Conservation (phyloP, 129 eudicot species). For the Lactuca sativa region DNA sequence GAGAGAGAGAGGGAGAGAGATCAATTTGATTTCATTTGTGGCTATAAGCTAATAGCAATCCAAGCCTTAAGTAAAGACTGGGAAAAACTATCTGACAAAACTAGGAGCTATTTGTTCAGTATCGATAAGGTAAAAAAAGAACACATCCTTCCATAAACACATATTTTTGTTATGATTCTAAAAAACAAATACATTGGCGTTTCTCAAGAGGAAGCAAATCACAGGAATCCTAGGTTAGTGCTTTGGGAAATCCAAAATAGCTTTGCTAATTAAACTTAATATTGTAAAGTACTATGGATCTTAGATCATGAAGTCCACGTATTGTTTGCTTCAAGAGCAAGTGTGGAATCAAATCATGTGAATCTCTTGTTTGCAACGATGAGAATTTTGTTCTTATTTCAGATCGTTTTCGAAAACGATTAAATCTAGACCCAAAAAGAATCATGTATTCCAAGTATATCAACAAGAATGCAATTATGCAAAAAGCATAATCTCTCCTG, state of each 20-base stretch:
- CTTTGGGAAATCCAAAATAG: not conserved
- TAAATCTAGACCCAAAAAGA: not conserved
- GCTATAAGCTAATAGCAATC: not conserved
- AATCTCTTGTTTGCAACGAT: not conserved
- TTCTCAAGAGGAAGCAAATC: not conserved
- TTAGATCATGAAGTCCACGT: not conserved
- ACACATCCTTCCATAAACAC: not conserved
- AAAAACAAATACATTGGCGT: conserved; percentile 16
- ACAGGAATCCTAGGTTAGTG: not conserved
- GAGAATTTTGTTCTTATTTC: conserved; percentile 3
- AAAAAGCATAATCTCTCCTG: not conserved
- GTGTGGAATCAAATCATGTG: not conserved
- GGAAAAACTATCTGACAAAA: not conserved
- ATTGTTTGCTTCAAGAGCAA: not conserved
- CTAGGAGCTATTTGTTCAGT: not conserved
- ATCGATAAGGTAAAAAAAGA: conserved; percentile 12
- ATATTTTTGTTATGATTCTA: not conserved
- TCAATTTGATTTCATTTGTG: not conserved
- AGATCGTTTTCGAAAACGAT: not conserved
- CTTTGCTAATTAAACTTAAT: not conserved
- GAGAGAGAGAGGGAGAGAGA: not conserved
- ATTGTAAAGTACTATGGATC: not conserved
- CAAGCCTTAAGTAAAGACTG: not conserved
- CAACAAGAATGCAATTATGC: conserved; percentile 1
- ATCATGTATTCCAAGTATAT: not conserved